Conservation (phyloP, 2,329 filamentous ascomycete genomes). For the Xylariales sp. region DNA sequence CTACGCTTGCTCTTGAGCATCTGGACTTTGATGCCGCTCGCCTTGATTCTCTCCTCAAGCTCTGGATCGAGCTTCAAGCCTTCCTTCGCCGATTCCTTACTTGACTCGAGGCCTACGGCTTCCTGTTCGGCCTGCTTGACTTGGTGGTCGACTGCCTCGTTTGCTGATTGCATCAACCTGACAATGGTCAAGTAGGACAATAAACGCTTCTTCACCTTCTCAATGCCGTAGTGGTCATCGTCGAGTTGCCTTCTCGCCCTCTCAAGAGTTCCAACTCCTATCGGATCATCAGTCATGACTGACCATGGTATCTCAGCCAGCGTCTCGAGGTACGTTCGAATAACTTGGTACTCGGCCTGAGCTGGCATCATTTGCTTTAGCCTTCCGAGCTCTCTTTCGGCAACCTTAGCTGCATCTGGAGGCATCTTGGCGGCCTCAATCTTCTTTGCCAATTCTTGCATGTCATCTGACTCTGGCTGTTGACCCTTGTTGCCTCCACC, state of each 20-base stretch:
- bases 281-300: slow-evolving; percentile 74
- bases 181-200: slow-evolving; percentile 96
- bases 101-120: slow-evolving; percentile 38
- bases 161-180: slow-evolving; percentile 87
- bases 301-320: slow-evolving; percentile 92
- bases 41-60: slow-evolving; percentile 33
- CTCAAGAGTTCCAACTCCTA: slow-evolving; percentile 74
- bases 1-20: slow-evolving; percentile 76
- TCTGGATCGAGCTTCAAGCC: slow-evolving; percentile 30
- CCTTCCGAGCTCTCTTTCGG: slow-evolving; percentile 80
- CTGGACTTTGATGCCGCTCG: slow-evolving; percentile 61
- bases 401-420: slow-evolving; percentile 83
- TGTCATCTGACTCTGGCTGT: slow-evolving; percentile 80
- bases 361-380: slow-evolving; percentile 94
- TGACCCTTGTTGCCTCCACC: slow-evolving; percentile 51
- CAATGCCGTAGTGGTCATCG: slow-evolving; percentile 91
- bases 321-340: slow-evolving; percentile 89
- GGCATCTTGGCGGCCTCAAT: slow-evolving; percentile 77
- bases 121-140: slow-evolving; percentile 64
- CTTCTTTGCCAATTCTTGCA: slow-evolving; percentile 87
- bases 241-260: slow-evolving; percentile 86
- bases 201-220: slow-evolving; percentile 94
- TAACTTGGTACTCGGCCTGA: slow-evolving; percentile 93
- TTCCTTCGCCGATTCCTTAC: slow-evolving; percentile 30
- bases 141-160: slow-evolving; percentile 75